Evolutionary conservation across 1,284 basidiomycete genomes (phyloP), one percentile per base, ranked within the genome.

Genomic region (Meira miltonrushii): DNA sequence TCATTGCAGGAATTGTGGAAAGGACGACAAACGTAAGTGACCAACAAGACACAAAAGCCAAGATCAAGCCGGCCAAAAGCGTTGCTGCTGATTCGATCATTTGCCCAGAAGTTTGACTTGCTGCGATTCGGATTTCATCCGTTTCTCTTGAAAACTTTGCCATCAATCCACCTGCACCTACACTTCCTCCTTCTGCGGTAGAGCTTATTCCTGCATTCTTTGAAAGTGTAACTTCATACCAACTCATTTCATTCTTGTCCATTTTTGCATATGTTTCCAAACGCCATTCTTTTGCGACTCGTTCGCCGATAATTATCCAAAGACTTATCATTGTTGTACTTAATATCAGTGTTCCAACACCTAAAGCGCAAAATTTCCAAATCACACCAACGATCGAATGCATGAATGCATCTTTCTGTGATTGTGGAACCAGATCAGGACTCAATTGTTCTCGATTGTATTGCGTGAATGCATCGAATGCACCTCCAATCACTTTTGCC

Each of bases 101-200:
- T 69, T 86, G 83, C 9, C 91, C 92, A 21, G 87, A 82, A 3
- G 88, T 85, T 39, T 89, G 82, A 1, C 89, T 89, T 15, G 87
- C 85, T 0, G 90, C 93, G 57, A 86, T 83, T 49, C 93, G 86
- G 17, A 97, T 87, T 60, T 96, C 90, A 78, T 98, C 93, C 2
- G 90, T 94, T 79, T 97, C 92, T 68, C 92, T 95, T 25, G 88
- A 85, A 77, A 96, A 96, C 75, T 92, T 90, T 55, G 90, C 86
- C 92, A 96, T 95, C 47, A 96, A 82, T 17, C 93, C 93, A 59
- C 89, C 93, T 51, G 92, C 90, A 61, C 91, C 90, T 43, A 82
- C 82, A 44, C 85, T 54, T 6, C 17, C 38, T 28, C 39, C 48
- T 46, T 17, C 44, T 38, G 39, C 44, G 21, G 43, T 61, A 10